Base-by-base conservation (phyloP, 257 asterid species). In the Cruciata laevipes region DNA sequence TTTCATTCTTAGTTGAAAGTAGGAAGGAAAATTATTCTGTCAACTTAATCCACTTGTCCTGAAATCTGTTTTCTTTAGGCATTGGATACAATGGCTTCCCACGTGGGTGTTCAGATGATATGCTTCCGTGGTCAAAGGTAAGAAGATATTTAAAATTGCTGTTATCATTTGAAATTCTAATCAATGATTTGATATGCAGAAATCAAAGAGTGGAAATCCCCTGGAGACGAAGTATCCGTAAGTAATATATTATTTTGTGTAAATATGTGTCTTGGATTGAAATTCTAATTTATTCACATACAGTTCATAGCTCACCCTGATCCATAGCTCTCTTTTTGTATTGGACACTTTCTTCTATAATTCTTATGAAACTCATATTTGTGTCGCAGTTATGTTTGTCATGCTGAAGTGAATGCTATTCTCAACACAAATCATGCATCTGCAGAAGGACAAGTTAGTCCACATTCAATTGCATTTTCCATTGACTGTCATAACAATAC, bases 41-140 rank as follows among this genome's bases (percentile, higher is more conserved):
- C 27, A 59, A 38, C 73, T 49, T 71, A 17, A 33, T 38, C 72
- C 42, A 55, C 58, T 73, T 68, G 38, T 72, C 33, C 76, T 68
- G 71, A 70, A 57, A 66, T 67, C 33, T 61, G 32, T 60, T 55
- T 40, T 37, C 27, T 40, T 49, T 67, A 91, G 96, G 98, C 72
- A 91, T 91, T 67, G 98, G 98, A 75, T 91, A 89, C 87, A 91
- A 91, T 76, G 98, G 98, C 31, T 91, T 91, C 72, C 98, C 98
- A 66, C 89, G 98, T 70, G 98, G 98, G 49, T 91, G 98, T 79
- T 83, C 98, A 1, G 95, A 91, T 71, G 96, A 91, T 81, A 85
- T 84, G 82, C 92, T 91, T 72, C 96, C 98, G 1, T 91, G 98
- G 98, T 85, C 96, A 60, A 91, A 91, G 96, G 98, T 91, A 73